Conservation (phyloP, 73 alveolate genomes). For the Tetrahymena borealis region DNA sequence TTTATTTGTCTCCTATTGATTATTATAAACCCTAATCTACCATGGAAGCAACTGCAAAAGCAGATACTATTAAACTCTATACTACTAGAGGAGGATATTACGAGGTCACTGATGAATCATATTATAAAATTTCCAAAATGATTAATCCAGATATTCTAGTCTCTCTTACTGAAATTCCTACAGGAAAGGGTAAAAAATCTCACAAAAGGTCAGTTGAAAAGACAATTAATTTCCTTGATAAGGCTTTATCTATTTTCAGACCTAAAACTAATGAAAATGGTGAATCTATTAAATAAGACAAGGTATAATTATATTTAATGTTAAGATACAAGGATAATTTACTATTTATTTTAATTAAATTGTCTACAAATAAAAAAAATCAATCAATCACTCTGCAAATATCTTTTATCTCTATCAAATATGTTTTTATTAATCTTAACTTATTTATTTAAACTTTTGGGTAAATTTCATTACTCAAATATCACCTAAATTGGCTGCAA, state of each 20-base stretch:
- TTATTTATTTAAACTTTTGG: not conserved
- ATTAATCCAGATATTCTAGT: not conserved
- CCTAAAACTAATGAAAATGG: not conserved
- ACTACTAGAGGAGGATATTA: not conserved
- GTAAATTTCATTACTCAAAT: not conserved
- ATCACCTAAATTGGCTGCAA: not conserved
- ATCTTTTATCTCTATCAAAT: not conserved
- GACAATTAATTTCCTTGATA: not conserved
- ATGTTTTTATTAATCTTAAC: too few species aligned
- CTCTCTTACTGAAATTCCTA: not conserved
- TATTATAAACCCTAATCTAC: not conserved
- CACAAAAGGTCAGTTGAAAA: not conserved
- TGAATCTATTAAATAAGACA: not conserved
- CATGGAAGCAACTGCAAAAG: not conserved
- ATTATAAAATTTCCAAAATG: not conserved
- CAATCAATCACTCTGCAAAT: not conserved
- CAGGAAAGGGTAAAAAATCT: not conserved
- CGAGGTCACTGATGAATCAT: not conserved
- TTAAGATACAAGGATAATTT: not conserved
- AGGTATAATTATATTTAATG: not conserved
- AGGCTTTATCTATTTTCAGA: not conserved
- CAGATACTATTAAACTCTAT: not conserved
- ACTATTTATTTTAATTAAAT: not conserved
- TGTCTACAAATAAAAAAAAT: not conserved
- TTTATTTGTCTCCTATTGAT: not conserved